Evolutionary conservation across 2,329 filamentous ascomycete species (phyloP).

Genomic region (Colletotrichum sp.): DNA sequence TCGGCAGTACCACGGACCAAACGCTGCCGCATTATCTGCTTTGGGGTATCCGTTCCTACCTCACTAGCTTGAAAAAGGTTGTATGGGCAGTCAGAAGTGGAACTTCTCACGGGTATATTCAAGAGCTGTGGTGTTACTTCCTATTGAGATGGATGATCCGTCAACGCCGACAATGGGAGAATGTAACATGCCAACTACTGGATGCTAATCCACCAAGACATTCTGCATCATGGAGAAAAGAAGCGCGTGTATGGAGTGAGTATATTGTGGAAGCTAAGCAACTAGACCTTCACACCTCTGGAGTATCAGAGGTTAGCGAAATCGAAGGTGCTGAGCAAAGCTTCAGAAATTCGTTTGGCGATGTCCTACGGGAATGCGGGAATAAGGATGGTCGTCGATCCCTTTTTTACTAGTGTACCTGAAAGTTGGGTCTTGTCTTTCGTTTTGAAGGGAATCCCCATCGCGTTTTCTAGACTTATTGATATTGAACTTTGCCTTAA

Average conservation of each 20-base stretch:
- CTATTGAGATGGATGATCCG: neutral
- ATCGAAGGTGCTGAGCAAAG: neutral
- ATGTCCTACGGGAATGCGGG: neutral
- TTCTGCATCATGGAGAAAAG: neutral
- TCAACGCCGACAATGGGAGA: neutral
- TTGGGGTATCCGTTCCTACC: neutral
- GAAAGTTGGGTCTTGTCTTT: neutral
- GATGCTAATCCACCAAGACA: neutral
- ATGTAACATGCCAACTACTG: neutral
- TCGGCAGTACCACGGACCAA: neutral
- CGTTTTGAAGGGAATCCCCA: neutral
- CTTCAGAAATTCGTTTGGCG: neutral
- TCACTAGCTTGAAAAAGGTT: neutral
- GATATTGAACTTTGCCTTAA: neutral
- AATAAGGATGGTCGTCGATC: neutral
- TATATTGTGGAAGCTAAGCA: neutral
- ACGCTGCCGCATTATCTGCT: neutral
- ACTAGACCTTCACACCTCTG: neutral
- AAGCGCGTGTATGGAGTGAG: neutral
- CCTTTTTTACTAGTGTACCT: neutral
- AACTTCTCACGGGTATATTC: neutral
- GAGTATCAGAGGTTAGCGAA: neutral
- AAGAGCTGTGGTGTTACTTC: neutral
- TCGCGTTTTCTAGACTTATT: neutral
- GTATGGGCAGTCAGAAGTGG: neutral